Evolutionary conservation across 306 rosid genomes (phyloP).

Genomic region (Aeschynomene evenia): DNA sequence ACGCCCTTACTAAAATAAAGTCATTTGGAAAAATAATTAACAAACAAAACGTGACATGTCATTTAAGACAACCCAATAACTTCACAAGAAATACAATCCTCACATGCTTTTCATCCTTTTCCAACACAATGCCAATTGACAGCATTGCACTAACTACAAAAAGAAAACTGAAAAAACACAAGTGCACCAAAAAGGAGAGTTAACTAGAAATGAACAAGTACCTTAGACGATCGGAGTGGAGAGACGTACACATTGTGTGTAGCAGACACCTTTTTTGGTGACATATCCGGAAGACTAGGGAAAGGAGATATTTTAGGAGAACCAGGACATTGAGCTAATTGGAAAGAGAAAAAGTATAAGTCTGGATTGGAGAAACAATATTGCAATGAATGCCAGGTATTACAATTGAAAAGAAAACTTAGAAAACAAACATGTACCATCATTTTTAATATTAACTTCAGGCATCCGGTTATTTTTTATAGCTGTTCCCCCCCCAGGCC

Average conservation of each 20-base stretch:
- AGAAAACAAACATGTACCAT: constrained; percentile 49
- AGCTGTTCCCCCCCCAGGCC: constrained; percentile 68
- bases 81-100: background rate
- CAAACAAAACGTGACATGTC: background rate
- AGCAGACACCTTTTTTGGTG: constrained; percentile 97
- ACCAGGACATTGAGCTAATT: constrained; percentile 79
- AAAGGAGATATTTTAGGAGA: constrained; percentile 90
- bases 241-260: constrained; percentile 93
- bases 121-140: constrained; percentile 1
- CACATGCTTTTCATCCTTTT: constrained; percentile 13
- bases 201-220: constrained; percentile 35
- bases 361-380: constrained; percentile 23
- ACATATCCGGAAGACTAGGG: constrained; percentile 98
- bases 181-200: background rate
- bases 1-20: background rate
- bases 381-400: background rate
- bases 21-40: background rate
- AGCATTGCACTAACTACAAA: background rate
- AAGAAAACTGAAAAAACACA: background rate
- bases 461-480: constrained; percentile 55
- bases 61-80: background rate
- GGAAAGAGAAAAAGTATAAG: constrained; percentile 19
- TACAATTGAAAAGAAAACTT: background rate
- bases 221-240: constrained; percentile 96
- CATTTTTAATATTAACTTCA: constrained; percentile 59